Percentiles rank a stretch among this genome's conserved stretches.
phyloP scores from a whole-genome alignment of 306 rosid genomes.

The Cicer cuneatum region DNA sequence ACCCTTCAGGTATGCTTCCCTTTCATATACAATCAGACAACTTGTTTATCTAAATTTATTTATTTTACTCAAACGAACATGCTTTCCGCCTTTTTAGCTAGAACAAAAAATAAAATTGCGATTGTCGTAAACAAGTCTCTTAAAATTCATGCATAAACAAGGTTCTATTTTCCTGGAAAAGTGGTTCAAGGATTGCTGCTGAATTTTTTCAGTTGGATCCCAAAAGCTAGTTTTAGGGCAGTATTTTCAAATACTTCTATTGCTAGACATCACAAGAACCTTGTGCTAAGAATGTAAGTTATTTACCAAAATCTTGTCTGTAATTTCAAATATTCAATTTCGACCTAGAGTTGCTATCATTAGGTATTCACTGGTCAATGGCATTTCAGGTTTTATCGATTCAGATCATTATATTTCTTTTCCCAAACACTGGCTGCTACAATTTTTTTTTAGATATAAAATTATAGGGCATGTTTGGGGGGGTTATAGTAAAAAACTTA shows the following conservation, averaged over 20 bases:
- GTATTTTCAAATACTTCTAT: not conserved
- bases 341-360: not conserved
- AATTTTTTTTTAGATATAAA: not conserved
- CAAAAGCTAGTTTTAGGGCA: not conserved
- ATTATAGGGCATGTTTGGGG: not conserved
- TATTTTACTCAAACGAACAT: not conserved
- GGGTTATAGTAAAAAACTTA: conserved; percentile 12
- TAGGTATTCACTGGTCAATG: conserved; percentile 8
- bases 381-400: conserved; percentile 26
- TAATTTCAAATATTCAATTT: not conserved
- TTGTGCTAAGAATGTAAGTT: not conserved
- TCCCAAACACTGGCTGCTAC: not conserved
- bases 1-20: conserved; percentile 87
- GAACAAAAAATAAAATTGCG: not conserved
- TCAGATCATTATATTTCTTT: conserved; percentile 18
- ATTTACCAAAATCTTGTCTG: conserved; percentile 12
- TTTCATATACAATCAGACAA: conserved; percentile 28
- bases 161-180: conserved; percentile 19
- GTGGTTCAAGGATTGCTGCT: not conserved
- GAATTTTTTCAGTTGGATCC: conserved; percentile 3
- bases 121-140: conserved; percentile 11
- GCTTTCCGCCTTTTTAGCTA: not conserved
- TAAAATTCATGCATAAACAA: conserved; percentile 9
- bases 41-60: not conserved
- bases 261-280: conserved; percentile 10